Conservation (phyloP, 495 filamentous ascomycete genomes). For the Aspergillus carlsbadensis region DNA sequence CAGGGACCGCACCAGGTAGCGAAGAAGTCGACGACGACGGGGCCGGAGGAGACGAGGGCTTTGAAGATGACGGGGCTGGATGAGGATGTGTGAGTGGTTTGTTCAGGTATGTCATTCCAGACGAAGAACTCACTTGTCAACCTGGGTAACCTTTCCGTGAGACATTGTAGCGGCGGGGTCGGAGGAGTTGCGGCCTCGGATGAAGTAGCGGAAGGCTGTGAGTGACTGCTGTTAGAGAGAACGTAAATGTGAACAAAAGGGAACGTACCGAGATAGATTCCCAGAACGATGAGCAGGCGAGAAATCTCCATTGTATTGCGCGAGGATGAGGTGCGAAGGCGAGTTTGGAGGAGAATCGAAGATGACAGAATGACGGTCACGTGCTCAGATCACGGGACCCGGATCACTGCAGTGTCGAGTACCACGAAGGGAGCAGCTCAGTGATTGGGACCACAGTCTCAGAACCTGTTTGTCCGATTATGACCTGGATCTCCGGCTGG, state of each 20-base stretch:
- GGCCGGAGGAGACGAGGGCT: conserved; percentile 54
- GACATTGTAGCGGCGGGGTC: conserved; percentile 10
- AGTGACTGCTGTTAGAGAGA: neutral
- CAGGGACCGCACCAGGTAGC: conserved; percentile 82
- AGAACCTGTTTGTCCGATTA: conserved; percentile 26
- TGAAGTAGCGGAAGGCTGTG: conserved; percentile 18
- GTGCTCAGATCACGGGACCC: neutral
- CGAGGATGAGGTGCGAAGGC: neutral
- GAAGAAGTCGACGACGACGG: conserved; percentile 78
- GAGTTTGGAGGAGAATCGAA: neutral
- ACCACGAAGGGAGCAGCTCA: conserved; percentile 4
- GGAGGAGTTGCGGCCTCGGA: conserved; percentile 6
- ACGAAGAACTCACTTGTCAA: conserved; percentile 16
- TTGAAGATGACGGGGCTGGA: conserved; percentile 22
- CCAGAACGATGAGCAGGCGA: conserved; percentile 12
- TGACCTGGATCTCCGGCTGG: conserved; percentile 25
- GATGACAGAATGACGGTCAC: neutral
- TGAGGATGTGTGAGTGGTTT: neutral
- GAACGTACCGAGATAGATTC: conserved; percentile 12
- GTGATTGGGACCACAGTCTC: neutral
- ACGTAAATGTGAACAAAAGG: neutral
- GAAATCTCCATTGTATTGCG: conserved; percentile 10
- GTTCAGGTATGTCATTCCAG: neutral
- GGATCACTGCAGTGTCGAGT: neutral
- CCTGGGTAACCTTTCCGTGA: conserved; percentile 19